Percentiles rank a stretch among this genome's conserved stretches.
Conservation (phyloP, 805 yeast genomes). For the Pichia paraexigua region DNA sequence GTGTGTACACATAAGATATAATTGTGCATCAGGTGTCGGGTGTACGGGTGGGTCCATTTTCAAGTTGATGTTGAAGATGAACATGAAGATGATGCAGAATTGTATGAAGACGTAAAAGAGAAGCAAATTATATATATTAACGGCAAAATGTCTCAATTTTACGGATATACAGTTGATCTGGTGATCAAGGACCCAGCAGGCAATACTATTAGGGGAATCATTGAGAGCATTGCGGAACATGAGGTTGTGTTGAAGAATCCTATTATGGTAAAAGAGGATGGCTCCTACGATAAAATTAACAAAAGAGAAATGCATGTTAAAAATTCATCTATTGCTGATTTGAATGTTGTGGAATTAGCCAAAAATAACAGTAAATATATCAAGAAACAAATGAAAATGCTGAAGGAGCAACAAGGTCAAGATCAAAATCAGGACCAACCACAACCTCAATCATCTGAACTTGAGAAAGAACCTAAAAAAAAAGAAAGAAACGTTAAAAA, state of each 20-base stretch:
- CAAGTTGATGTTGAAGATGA: not conserved
- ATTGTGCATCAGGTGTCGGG: not conserved
- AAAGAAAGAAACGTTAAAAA: constrained; percentile 10
- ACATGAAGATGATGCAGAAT: not conserved
- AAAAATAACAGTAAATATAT: constrained; percentile 21
- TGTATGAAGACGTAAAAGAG: not conserved
- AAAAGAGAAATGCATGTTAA: constrained; percentile 17
- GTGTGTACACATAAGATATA: not conserved
- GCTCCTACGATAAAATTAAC: constrained; percentile 12
- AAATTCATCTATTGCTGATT: constrained; percentile 41
- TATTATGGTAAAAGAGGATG: constrained; percentile 23
- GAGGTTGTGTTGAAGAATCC: constrained; percentile 26
- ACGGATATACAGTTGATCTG: constrained; percentile 40
- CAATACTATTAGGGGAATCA: constrained; percentile 20
- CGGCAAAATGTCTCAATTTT: constrained; percentile 31
- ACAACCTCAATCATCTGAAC: not conserved
- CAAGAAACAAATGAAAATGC: constrained; percentile 14
- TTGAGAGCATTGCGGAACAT: constrained; percentile 18
- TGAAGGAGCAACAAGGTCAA: constrained; percentile 8
- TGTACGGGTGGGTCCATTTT: not conserved
- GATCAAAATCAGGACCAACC: not conserved
- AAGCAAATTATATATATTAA: not conserved
- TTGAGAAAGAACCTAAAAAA: not conserved
- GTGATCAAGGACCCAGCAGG: constrained; percentile 32
- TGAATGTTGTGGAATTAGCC: constrained; percentile 52